These are phyloP conservation scores for Asterionellopsis glacialis DNA, from an alignment of 108 stramenopile species.

Conservation along the genomic window DNA sequence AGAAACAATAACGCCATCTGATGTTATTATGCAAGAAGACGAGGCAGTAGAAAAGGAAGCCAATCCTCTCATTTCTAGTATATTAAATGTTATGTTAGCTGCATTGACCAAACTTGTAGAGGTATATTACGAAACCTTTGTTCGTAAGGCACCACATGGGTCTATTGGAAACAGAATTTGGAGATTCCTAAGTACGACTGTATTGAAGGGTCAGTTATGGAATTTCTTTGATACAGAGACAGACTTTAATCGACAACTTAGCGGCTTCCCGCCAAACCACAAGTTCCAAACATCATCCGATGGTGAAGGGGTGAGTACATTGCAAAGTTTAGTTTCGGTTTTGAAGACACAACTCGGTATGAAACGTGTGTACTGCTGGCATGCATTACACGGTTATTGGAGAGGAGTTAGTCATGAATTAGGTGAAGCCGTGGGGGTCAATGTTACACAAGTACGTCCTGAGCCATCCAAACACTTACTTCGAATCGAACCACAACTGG, in stretches of 20 bases:
- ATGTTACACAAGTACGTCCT: conserved; percentile 18
- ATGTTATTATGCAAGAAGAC: neutral
- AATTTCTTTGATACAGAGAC: conserved; percentile 42
- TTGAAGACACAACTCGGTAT: conserved; percentile 46
- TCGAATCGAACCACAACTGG: conserved; percentile 38
- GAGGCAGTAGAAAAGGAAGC: too few relatives aligned
- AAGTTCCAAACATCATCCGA: conserved; percentile 18
- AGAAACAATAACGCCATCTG: neutral
- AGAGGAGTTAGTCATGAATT: conserved; percentile 40
- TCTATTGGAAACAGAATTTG: conserved; percentile 29
- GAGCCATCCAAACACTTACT: conserved; percentile 36
- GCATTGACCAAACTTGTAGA: conserved; percentile 17
- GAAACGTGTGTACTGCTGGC: conserved; percentile 57
- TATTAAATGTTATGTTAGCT: conserved; percentile 5
- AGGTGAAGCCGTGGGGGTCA: conserved; percentile 15
- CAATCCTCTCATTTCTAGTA: neutral
- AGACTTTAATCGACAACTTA: conserved; percentile 37
- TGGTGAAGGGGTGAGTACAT: conserved; percentile 1
- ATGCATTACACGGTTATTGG: conserved; percentile 73
- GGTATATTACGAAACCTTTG: conserved; percentile 21
- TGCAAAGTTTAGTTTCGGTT: conserved; percentile 25
- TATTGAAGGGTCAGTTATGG: conserved; percentile 31
- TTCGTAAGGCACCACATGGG: conserved; percentile 21
- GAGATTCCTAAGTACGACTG: conserved; percentile 20
- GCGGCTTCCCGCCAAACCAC: conserved; percentile 28